Evolutionary conservation across 2,329 filamentous ascomycete genomes (phyloP), one percentile per base, ranked within the genome.

Genomic region (Sporothrix protearum): DNA sequence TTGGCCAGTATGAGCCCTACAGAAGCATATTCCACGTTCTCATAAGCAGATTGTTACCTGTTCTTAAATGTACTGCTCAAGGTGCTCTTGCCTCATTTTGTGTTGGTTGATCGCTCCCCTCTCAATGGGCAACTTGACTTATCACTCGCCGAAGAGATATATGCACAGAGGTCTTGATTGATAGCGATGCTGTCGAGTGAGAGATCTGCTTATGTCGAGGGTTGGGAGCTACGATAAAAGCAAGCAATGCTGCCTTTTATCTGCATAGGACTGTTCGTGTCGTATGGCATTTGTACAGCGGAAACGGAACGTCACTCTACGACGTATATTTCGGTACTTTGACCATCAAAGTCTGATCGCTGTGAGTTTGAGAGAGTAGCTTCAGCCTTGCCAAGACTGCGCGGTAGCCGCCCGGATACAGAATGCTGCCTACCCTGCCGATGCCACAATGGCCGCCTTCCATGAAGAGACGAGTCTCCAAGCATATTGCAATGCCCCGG

Each of bases 401-500:
- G 2, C 8, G 19, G 16, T 28, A 28, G 30, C 2, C 14, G 61
- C 71, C 10, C 70, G 77, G 6, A 76, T 82, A 64, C 71, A 74
- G 10, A 64, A 74, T 0, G 74, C 76, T 1, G 80, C 80, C 7
- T 81, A 80, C 75, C 73, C 77, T 25, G 78, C 81, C 42, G 78
- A 79, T 51, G 76, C 77, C 25, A 73, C 82, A 66, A 79, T 81
- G 78, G 73, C 77, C 9, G 76, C 79, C 0, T 78, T 78, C 70
- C 77, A 78, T 45, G 42, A 69, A 10, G 42, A 47, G 2, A 25
- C 55, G 8, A 49, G 39, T 8, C 19, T 42, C 10, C 25, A n/a
- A 16, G 16, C 45, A 2, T 74, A 75, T 10, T 80, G 80, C 68
- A 59, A 78, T 22, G 28, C 72, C 72, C 77, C 75, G 8, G 2